Evolutionary conservation across 192 early-diverging fungal species (phyloP), one percentile per base, ranked within the genome.

Genomic region (Umbelopsis isabellina): DNA sequence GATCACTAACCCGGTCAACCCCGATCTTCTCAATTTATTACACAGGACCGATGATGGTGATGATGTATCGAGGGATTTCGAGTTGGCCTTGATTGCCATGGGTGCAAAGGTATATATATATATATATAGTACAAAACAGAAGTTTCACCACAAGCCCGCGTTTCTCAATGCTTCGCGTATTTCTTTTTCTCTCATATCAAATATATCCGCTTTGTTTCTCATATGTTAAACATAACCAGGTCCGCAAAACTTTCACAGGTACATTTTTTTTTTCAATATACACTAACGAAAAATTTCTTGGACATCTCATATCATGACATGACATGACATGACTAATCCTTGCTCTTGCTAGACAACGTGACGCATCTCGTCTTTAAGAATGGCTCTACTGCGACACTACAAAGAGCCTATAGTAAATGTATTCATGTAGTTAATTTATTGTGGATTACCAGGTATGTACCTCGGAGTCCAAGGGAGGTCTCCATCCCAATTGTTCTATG

Each of bases 41-140:
- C 10, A 35, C 25, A 78, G 76, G 49, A 78, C 76, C 3, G 76
- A 78, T n/a, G 76, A 78, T 45, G 76, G 76, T 0, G 76, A 78
- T 45, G 72, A 78, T 73, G 76, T 73, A 3, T 73, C 76, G 15
- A 23, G 61, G 21, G 73, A 73, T 47, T 73, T 78, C 66, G 76
- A 78, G 55, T 51, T 30, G 30, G 68, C 65, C 44, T 30, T 78
- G 27, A 48, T 67, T 25, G 65, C 64, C 4, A 73, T 78, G 76
- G 76, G 76, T 30, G 76, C 64, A 45, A 73, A 78, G 72, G 76
- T 78, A 73, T 55, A 30, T 2, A 30, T 30, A 30, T 30, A 30
- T 30, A 30, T 2, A 30, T 30, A 30, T 30, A 30, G 1, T 2
- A 30, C 27, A 30, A 7, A 33, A 27, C 2, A 12, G 12, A 18